Evolutionary conservation across 2,329 filamentous ascomycete species (phyloP).

Genomic region (Colletotrichum godetiae): DNA sequence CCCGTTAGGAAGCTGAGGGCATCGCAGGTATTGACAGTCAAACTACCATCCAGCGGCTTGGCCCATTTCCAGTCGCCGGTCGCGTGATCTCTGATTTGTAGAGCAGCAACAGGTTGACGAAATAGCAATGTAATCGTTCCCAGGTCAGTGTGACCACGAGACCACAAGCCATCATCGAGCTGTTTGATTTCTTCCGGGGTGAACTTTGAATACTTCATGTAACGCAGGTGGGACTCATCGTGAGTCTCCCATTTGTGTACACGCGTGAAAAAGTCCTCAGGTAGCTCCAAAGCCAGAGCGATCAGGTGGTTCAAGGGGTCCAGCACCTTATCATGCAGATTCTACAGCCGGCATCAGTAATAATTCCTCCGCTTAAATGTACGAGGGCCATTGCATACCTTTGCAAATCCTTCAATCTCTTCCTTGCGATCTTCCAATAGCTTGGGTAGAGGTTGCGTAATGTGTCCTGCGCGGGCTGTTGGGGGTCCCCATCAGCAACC

Average conservation of each 20-base stretch:
- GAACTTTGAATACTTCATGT: conserved; percentile 68
- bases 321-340: conserved; percentile 64
- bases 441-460: conserved; percentile 49
- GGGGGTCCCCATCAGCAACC: not conserved
- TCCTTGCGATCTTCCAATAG: conserved; percentile 60
- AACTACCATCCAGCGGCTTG: conserved; percentile 58
- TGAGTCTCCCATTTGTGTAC: conserved; percentile 67
- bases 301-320: conserved; percentile 69
- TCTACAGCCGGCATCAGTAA: not conserved
- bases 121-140: conserved; percentile 68
- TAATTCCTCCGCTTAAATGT: not conserved
- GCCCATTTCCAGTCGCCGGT: conserved; percentile 63
- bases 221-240: conserved; percentile 70
- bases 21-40: conserved; percentile 64
- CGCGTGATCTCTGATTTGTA: conserved; percentile 63
- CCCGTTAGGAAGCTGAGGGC: conserved; percentile 60
- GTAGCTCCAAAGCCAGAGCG: conserved; percentile 69
- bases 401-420: conserved; percentile 68
- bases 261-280: conserved; percentile 65
- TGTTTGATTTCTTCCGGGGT: conserved; percentile 58
- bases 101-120: conserved; percentile 66
- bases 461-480: conserved; percentile 44
- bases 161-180: conserved; percentile 54
- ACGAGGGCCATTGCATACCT: conserved; percentile 39
- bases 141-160: conserved; percentile 65